Conservation (phyloP, 2,329 filamentous ascomycete genomes). For the Calonectria pauciramosa region DNA sequence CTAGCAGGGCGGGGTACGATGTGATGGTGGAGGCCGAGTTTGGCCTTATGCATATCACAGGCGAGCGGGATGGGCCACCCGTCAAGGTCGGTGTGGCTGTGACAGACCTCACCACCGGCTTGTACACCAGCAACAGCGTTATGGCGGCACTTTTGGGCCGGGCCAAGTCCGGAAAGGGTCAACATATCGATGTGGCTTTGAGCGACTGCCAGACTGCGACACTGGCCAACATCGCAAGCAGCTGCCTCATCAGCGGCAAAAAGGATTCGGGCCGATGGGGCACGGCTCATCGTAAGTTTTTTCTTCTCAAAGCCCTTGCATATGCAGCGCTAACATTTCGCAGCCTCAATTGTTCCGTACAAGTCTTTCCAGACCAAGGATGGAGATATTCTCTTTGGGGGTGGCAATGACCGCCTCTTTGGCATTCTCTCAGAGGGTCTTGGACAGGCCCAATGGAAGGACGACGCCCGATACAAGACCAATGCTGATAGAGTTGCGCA, state of each 20-base stretch:
- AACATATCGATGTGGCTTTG: constrained; percentile 91
- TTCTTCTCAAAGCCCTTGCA: not conserved
- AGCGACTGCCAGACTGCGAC: constrained; percentile 97
- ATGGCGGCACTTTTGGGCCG: constrained; percentile 92
- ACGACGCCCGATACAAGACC: constrained; percentile 69
- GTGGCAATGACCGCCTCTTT: constrained; percentile 80
- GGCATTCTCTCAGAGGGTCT: constrained; percentile 73
- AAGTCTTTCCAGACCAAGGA: constrained; percentile 83
- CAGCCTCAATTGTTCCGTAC: constrained; percentile 97
- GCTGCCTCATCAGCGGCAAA: constrained; percentile 88
- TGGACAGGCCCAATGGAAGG: constrained; percentile 70
- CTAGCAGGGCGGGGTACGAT: constrained; percentile 91
- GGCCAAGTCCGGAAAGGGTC: constrained; percentile 81
- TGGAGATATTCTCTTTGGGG: constrained; percentile 78
- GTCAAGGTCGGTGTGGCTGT: constrained; percentile 98
- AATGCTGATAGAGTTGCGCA: constrained; percentile 77
- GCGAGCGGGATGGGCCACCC: constrained; percentile 86
- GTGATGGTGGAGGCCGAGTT: constrained; percentile 99
- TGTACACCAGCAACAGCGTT: constrained; percentile 96
- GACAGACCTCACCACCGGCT: constrained; percentile 92
- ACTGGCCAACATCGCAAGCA: constrained; percentile 94
- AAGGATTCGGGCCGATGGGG: constrained; percentile 94
- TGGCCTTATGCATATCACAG: constrained; percentile 98
- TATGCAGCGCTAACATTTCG: not conserved
- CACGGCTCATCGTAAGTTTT: constrained; percentile 85